A percentile compares a stretch with the other conserved stretches of the same genome.
These are phyloP conservation scores for Petunia hybrid DNA, from an alignment of 305 asterid species.

Conservation along the genomic window DNA sequence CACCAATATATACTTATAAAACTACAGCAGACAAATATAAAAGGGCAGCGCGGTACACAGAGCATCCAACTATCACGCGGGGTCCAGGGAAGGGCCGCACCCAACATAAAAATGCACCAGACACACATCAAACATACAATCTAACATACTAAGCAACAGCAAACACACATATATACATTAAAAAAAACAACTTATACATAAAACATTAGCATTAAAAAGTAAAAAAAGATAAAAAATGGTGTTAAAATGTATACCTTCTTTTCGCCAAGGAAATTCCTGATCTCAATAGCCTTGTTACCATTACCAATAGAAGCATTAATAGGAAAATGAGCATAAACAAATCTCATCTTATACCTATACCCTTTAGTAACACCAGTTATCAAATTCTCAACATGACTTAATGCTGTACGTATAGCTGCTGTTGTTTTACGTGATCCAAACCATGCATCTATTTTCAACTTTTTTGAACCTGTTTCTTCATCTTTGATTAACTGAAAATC, in stretches of 20 bases:
- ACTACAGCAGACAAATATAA: background rate
- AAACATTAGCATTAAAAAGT: background rate
- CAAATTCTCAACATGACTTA: conserved; percentile 70
- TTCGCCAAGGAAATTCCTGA: conserved; percentile 85
- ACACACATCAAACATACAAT: too few relatives aligned
- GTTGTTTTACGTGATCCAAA: conserved; percentile 77
- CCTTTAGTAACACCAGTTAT: conserved; percentile 85
- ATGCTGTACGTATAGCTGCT: conserved; percentile 84
- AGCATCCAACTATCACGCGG: background rate
- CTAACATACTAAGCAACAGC: background rate
- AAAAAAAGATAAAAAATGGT: background rate
- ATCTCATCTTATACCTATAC: conserved; percentile 79
- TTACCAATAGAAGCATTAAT: conserved; percentile 73
- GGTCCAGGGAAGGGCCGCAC: too few relatives aligned
- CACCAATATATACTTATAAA: background rate
- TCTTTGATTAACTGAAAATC: conserved; percentile 80
- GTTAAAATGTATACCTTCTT: conserved; percentile 53
- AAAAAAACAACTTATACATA: background rate
- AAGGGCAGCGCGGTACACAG: background rate
- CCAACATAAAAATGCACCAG: background rate
- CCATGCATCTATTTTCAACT: conserved; percentile 81
- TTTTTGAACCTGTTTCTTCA: conserved; percentile 61
- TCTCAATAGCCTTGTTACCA: conserved; percentile 64
- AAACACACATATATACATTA: too few relatives aligned
- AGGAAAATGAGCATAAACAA: conserved; percentile 85